Evolutionary conservation across 441 rosid species (phyloP).

Genomic region (Gossypium trilobum): DNA sequence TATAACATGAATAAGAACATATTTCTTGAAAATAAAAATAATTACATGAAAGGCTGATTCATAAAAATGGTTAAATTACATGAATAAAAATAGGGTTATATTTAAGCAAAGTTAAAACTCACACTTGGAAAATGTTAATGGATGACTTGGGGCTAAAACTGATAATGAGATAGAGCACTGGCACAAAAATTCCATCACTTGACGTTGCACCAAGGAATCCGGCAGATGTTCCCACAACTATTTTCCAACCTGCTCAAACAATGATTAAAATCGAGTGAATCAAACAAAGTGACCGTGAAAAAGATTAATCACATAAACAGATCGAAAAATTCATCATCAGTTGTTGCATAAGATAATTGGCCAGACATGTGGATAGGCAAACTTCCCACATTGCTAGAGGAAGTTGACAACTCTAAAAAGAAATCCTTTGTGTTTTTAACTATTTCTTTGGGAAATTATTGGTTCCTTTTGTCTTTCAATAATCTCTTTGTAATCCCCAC

Average conservation of each 20-base stretch:
- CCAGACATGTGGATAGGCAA: constrained; percentile 56
- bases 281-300: not conserved
- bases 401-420: constrained; percentile 28
- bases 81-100: not conserved
- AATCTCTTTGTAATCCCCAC: constrained; percentile 35
- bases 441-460: constrained; percentile 3
- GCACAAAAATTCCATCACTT: constrained; percentile 41
- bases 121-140: constrained; percentile 37
- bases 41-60: no score
- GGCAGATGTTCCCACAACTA: constrained; percentile 28
- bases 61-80: not conserved
- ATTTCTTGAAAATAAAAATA: not conserved
- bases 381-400: constrained; percentile 44
- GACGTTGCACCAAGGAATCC: constrained; percentile 36
- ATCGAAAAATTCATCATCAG: not conserved
- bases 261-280: not conserved
- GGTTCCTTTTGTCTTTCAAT: constrained; percentile 20
- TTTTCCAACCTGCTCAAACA: constrained; percentile 27
- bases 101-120: not conserved
- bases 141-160: constrained; percentile 36
- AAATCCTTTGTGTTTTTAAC: constrained; percentile 11
- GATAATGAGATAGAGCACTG: constrained; percentile 33
- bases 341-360: constrained; percentile 30
- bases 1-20: not conserved
- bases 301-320: not conserved